A percentile compares a stretch with the other conserved stretches of the same genome.
Evolutionary conservation across 2,329 filamentous ascomycete genomes (phyloP).

Genomic region (Cryphonectria radicalis): DNA sequence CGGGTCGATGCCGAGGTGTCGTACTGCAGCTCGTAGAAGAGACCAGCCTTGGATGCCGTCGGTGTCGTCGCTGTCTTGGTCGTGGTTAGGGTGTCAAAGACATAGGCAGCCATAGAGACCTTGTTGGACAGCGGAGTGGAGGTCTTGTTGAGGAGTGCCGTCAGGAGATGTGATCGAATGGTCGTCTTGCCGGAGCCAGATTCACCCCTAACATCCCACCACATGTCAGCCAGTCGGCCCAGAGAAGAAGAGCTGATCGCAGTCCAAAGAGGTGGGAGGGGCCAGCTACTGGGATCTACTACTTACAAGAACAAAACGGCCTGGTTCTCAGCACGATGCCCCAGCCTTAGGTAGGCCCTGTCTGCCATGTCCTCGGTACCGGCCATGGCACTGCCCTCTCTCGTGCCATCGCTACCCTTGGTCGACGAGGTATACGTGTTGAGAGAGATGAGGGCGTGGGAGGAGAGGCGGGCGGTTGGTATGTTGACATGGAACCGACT

Average conservation of each 20-base stretch:
- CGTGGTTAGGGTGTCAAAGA: conserved; percentile 95
- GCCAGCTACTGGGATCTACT: background rate
- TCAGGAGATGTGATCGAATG: conserved; percentile 83
- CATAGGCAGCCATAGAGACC: conserved; percentile 88
- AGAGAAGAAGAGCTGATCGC: background rate
- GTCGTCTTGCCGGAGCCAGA: conserved; percentile 97
- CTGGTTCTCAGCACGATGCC: conserved; percentile 90
- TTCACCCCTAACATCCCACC: conserved; percentile 70
- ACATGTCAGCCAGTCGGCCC: conserved; percentile 26
- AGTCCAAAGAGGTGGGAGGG: background rate
- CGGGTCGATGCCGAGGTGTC: conserved; percentile 84
- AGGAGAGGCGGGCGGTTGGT: conserved; percentile 86
- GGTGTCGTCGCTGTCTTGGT: conserved; percentile 96
- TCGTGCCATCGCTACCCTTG: conserved; percentile 86
- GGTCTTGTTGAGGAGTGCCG: conserved; percentile 84
- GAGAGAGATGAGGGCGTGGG: conserved; percentile 86
- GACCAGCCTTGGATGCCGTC: conserved; percentile 90
- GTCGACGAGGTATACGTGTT: conserved; percentile 93
- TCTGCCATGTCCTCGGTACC: conserved; percentile 91
- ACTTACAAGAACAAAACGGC: conserved; percentile 90
- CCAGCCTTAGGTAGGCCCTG: conserved; percentile 82
- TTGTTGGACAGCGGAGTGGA: conserved; percentile 93
- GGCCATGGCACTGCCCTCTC: conserved; percentile 89
- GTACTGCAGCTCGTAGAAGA: conserved; percentile 97
- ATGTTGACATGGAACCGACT: conserved; percentile 90